Base-by-base conservation (phyloP, 2,329 filamentous ascomycete genomes). In the Microcera coccophila region DNA sequence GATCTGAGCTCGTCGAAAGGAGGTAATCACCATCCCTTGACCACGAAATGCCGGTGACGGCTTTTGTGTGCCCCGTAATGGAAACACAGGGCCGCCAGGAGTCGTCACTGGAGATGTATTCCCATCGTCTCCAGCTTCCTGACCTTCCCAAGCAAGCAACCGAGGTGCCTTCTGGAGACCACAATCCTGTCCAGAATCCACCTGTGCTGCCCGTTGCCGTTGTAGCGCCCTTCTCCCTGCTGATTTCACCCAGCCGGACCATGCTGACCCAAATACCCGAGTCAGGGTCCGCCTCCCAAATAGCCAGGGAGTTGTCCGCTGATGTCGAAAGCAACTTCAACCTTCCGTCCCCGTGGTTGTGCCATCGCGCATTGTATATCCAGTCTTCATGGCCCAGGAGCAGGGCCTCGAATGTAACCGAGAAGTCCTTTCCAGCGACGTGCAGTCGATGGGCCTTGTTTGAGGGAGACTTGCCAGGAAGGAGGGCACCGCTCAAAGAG, bases 371-470 rank as follows among this genome's bases (percentile, higher is more conserved):
- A 42, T 87, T 94, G 66, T 95, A 97, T 44, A 98, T 91, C 93
- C 93, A 98, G 60, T 98, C 93, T 62, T 98, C 93, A 60, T 98
- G 93, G 8, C 93, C 93, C 3, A 98, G 78, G 5, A 98, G 76
- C 3, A 98, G 73, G 1, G 93, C 93, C 64, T 98, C 93, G 54
- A 98, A 97, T 0, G 90, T 95, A 42, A 95, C 75, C 5, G 85
- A 87, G 64, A 87, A 91, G 52, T 84, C 83, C 4, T 71, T 72
- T 1, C 68, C 73, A 1, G 68, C 71, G 3, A 79, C 74, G 32
- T 78, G 76, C 45, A 98, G 81, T 41, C 79, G 78, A 62, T 97
- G 86, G 0, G 87, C 85, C 67, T 96, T 97, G 65, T 96, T 97
- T 0, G 89, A 88, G 0, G 95, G 74, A 0, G 86, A 87, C 49